phyloP scores from a whole-genome alignment of 208 protist species.

The Leishmania tropica region DNA sequence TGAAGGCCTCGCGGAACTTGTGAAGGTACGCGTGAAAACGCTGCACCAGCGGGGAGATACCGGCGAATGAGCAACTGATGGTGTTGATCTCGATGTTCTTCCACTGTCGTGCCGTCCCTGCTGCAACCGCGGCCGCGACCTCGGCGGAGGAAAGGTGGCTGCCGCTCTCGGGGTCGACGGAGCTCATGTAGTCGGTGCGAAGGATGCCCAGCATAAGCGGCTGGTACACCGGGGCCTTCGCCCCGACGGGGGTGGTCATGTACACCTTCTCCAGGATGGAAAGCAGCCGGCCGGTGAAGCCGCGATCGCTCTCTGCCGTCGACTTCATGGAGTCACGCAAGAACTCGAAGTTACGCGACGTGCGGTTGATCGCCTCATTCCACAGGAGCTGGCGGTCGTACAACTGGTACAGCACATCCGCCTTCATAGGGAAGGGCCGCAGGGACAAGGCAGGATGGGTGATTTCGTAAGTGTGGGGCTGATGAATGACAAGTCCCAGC shows the following conservation, averaged over 20 bases:
- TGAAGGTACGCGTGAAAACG: slow-evolving; percentile 86
- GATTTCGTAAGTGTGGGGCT: slow-evolving; percentile 31
- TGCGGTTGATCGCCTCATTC: slow-evolving; percentile 85
- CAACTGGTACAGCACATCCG: slow-evolving; percentile 41
- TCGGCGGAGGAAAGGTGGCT: neutral
- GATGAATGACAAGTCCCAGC: slow-evolving; percentile 79
- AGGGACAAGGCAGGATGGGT: slow-evolving; percentile 72
- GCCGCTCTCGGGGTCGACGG: slow-evolving; percentile 19
- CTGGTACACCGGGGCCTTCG: slow-evolving; percentile 53
- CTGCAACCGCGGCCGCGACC: neutral
- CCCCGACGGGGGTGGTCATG: slow-evolving; percentile 33
- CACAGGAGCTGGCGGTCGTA: slow-evolving; percentile 63
- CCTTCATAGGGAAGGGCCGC: slow-evolving; percentile 46
- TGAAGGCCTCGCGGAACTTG: slow-evolving; percentile 31
- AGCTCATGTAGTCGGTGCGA: slow-evolving; percentile 95
- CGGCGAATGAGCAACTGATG: slow-evolving; percentile 94
- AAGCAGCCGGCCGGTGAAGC: slow-evolving; percentile 86
- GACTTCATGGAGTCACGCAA: slow-evolving; percentile 54
- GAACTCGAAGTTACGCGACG: slow-evolving; percentile 70
- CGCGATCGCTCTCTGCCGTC: slow-evolving; percentile 69
- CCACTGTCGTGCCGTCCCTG: slow-evolving; percentile 46
- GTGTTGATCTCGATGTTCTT: slow-evolving; percentile 98
- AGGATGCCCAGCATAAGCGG: slow-evolving; percentile 92
- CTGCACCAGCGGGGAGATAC: slow-evolving; percentile 77
- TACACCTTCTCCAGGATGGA: slow-evolving; percentile 86